Evolutionary conservation across 2,329 filamentous ascomycete genomes (phyloP).

Genomic region (Monilinia laxa): DNA sequence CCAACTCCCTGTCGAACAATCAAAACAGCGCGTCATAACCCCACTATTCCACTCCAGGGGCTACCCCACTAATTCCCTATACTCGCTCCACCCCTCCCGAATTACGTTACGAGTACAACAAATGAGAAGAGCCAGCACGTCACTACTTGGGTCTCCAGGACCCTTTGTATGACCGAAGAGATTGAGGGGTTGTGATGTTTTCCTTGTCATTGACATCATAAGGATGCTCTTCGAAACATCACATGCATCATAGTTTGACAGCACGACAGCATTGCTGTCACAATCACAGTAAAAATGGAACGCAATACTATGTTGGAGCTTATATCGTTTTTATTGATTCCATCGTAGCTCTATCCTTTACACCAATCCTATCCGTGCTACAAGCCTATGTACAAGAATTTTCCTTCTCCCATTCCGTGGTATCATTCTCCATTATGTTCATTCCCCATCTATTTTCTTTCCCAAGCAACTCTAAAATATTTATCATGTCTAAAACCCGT

Average conservation of each 20-base stretch:
- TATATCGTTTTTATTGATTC: neutral
- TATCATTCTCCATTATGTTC: constrained; percentile 16
- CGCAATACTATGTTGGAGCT: neutral
- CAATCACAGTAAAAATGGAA: neutral
- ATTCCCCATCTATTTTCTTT: constrained; percentile 4
- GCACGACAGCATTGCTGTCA: neutral
- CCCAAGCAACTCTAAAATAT: constrained; percentile 8
- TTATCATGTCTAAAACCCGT: neutral
- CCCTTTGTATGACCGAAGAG: neutral
- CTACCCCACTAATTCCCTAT: neutral
- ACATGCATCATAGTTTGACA: too few species aligned
- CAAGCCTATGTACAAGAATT: neutral
- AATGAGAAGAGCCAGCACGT: neutral
- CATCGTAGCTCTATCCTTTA: neutral
- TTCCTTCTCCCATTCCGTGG: constrained; percentile 12
- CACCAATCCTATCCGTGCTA: neutral
- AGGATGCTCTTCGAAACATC: too few species aligned
- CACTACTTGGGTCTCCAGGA: neutral
- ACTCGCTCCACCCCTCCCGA: too few species aligned
- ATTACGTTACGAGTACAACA: neutral
- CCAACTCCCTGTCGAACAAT: too few species aligned
- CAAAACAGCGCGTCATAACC: too few species aligned
- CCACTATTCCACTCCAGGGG: too few species aligned
- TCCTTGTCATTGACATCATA: neutral
- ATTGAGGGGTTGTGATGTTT: too few species aligned